A percentile compares a stretch with the other conserved stretches of the same genome.
Evolutionary conservation across 2,329 filamentous ascomycete genomes (phyloP).

Genomic region (Myriosclerotinia scirpicola): DNA sequence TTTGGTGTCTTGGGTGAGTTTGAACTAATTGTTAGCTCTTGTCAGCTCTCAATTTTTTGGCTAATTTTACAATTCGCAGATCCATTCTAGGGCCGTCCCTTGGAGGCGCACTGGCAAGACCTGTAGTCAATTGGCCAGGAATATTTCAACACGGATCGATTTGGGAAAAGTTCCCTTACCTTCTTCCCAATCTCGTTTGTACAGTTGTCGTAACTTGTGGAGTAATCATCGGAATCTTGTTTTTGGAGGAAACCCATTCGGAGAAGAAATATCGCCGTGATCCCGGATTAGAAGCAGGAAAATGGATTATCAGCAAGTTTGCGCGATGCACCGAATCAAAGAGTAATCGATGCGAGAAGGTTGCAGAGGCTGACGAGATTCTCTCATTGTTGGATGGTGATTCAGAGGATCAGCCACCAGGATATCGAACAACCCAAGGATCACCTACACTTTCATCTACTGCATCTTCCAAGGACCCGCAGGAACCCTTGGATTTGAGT

Average conservation of each 20-base stretch:
- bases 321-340: slow-evolving; percentile 37
- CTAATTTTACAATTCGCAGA: slow-evolving; percentile 44
- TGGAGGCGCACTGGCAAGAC: slow-evolving; percentile 84
- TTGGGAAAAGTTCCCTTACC: slow-evolving; percentile 84
- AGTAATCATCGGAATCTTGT: slow-evolving; percentile 76
- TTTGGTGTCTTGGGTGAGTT: slow-evolving; percentile 87
- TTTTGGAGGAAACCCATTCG: slow-evolving; percentile 91
- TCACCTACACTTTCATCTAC: slow-evolving; percentile 51
- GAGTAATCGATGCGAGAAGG: slow-evolving; percentile 43
- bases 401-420: slow-evolving; percentile 60
- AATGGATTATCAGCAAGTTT: slow-evolving; percentile 58
- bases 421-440: slow-evolving; percentile 63
- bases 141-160: slow-evolving; percentile 72
- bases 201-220: slow-evolving; percentile 74
- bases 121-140: slow-evolving; percentile 76
- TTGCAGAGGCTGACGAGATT: slow-evolving; percentile 44
- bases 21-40: slow-evolving; percentile 19
- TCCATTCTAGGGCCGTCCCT: slow-evolving; percentile 92
- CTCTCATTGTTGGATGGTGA: slow-evolving; percentile 58
- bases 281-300: slow-evolving; percentile 72
- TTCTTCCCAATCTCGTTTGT: slow-evolving; percentile 90
- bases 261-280: slow-evolving; percentile 77
- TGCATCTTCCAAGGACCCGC: slow-evolving; percentile 40
- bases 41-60: slow-evolving; percentile 19
- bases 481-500: slow-evolving; percentile 43